Evolutionary conservation across 495 filamentous ascomycete species (phyloP), one percentile per base, ranked within the genome.

Genomic region (Arthonia radiata): DNA sequence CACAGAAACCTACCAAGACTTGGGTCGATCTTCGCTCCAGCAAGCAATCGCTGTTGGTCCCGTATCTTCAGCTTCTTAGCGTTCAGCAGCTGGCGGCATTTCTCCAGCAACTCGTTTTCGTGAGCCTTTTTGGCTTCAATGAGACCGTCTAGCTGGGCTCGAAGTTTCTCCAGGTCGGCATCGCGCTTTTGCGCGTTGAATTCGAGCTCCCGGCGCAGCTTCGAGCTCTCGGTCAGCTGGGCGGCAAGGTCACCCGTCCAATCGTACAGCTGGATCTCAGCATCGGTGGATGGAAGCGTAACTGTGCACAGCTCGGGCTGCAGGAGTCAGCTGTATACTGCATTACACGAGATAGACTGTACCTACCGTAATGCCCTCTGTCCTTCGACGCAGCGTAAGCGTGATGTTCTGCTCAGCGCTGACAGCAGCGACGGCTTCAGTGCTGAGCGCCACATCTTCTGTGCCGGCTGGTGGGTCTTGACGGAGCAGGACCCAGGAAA

Each of bases 61-160:
- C 78, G 53, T 13, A 91, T 83, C 47, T 86, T 89, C n/a, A 76
- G 52, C 46, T 91, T 91, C 48, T 91, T 91, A 37, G 70, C 67
- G 35, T 91, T 91, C 0, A 91, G 46, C 2, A 89, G 44, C 12
- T 60, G 54, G 18, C 57, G 57, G 30, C 80, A 78, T 40, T 76
- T 80, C 19, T 62, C 56, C 2, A 89, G 47, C 4, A 89, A 43
- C 27, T 68, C 61, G 11, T 60, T 53, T 39, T 91, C 78, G 30
- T 79, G 61, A 11, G 64, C 62, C 23, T 43, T 34, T 31, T 52
- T 52, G 1, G 40, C 37, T 24, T 40, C 36, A 21, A 49, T 36
- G 15, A 52, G 36, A 15, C 49, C 46, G 10, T 49, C 37, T 9
- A 52, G 32, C 32, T 52, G 46, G 11, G 26, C 26, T 17, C 39